phyloP scores from a whole-genome alignment of 78 protist genomes.

The Polysphondylium violaceum region DNA sequence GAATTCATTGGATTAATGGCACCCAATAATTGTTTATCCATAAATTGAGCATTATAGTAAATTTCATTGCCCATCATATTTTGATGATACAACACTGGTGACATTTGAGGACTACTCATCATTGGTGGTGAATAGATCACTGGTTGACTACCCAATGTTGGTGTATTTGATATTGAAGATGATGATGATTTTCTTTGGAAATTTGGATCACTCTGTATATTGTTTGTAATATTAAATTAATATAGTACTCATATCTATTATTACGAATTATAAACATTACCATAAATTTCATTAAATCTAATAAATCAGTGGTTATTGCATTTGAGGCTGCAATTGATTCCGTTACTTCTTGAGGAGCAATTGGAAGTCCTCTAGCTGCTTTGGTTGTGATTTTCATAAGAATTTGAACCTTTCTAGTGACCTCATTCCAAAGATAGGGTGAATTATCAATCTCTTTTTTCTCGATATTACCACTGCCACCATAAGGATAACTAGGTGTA shows the following conservation, averaged over 20 bases:
- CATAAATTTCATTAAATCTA: conserved; percentile 32
- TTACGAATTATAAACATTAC: not conserved
- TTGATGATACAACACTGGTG: conserved; percentile 11
- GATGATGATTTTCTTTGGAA: not conserved
- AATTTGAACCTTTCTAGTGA: conserved; percentile 5
- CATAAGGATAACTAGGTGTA: conserved; percentile 15
- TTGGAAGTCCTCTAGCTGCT: not conserved
- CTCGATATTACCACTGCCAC: conserved; percentile 3
- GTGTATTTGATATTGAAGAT: conserved; percentile 69
- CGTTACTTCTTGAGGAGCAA: conserved; percentile 35
- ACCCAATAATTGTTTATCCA: conserved; percentile 4
- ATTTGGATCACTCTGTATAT: not conserved
- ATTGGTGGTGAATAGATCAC: conserved; percentile 12
- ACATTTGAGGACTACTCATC: conserved; percentile 22
- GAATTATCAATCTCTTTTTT: not conserved
- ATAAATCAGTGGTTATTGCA: conserved; percentile 26
- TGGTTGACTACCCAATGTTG: conserved; percentile 54
- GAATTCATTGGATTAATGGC: not conserved
- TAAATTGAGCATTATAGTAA: not conserved
- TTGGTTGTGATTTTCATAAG: not conserved
- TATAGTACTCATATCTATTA: too few species aligned
- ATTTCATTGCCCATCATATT: not conserved
- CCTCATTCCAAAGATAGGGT: conserved; percentile 24
- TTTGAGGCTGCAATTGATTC: conserved; percentile 23
- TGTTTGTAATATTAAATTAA: too few species aligned